Base-by-base conservation (phyloP, 2,329 filamentous ascomycete genomes). In the Capronia epimyces region DNA sequence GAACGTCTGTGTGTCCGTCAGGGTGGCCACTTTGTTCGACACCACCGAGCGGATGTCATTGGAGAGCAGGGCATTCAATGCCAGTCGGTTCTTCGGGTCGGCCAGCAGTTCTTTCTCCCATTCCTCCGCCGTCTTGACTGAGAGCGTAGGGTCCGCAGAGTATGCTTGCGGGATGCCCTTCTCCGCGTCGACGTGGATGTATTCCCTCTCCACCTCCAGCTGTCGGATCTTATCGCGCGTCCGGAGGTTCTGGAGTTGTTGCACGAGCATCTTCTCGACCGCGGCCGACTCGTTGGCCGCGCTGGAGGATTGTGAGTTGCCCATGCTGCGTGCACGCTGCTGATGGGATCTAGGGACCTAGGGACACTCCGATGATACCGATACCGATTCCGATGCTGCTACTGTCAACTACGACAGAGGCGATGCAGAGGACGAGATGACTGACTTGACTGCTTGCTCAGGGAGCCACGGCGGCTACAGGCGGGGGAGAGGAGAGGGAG, bases 1-100 rank as follows among this genome's bases (percentile, higher is more conserved):
- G 81, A 89, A 95, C 55, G 86, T 78, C 49, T 95, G 89, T 48
- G 81, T 84, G 65, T 93, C 85, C 34, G 77, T 70, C 53, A 88
- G 79, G 48, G 79, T 71, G 22, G 83, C 74, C 0, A 80, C 70
- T 7, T 79, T 79, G 34, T 82, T 84, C 47, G 78, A 76, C 37
- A 95, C 76, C 39, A 89, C 75, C 9, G 79, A 69, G 50, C 77
- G 77, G 5, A 86, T 83, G 55, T 87, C 77, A 57, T 83, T 81
- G 8, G 78, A 75, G 64, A 80, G 83, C 43, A 94, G 74, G 1
- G 86, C 86, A 1, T 83, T 81, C 27, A 93, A 76, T 3, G 87
- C 88, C 12, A 94, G 82, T 55, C 86, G 87, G 63, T 81, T 80
- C 73, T 81, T 72, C 77, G 83, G 79, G 62, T 87, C 81, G 41